Percentiles rank a stretch among this genome's conserved stretches.
These are phyloP conservation scores for Boletus vinaceobasis DNA, from an alignment of 768 basidiomycete species.

Conservation along the genomic window DNA sequence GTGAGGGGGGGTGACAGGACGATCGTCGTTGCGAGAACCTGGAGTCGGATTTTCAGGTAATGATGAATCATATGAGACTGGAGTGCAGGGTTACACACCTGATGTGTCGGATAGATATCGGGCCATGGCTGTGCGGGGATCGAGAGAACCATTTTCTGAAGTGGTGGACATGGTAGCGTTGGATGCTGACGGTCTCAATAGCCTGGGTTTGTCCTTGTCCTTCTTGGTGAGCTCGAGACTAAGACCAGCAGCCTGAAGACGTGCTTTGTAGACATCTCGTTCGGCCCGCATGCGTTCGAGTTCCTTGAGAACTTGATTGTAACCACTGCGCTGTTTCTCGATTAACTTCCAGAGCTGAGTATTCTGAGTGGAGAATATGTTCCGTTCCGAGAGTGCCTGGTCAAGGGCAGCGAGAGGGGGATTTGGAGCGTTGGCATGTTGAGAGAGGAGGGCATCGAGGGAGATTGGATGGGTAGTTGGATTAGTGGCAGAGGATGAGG, in stretches of 20 bases:
- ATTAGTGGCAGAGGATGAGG: constrained; percentile 29
- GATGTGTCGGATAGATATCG: constrained; percentile 33
- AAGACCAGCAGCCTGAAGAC: constrained; percentile 30
- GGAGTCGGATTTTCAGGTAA: neutral
- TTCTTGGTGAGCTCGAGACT: constrained; percentile 40
- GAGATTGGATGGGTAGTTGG: constrained; percentile 38
- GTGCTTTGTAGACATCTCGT: constrained; percentile 58
- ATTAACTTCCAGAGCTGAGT: constrained; percentile 92
- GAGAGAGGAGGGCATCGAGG: constrained; percentile 51
- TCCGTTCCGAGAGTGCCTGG: constrained; percentile 75
- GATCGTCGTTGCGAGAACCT: constrained; percentile 20
- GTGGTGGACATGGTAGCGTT: constrained; percentile 19
- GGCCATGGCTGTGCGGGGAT: constrained; percentile 23
- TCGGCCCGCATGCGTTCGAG: constrained; percentile 80
- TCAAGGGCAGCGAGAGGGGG: constrained; percentile 65
- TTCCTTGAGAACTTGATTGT: constrained; percentile 77
- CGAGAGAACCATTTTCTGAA: constrained; percentile 17
- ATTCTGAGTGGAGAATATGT: constrained; percentile 77
- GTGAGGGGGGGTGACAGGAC: constrained; percentile 19
- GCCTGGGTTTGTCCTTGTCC: constrained; percentile 23
- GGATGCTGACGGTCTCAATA: constrained; percentile 22
- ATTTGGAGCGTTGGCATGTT: constrained; percentile 51
- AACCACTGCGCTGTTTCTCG: constrained; percentile 85
- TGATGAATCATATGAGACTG: neutral
- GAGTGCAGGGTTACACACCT: constrained; percentile 23